phyloP scores from a whole-genome alignment of 352 stramenopile species.

The Pythium dissimile region DNA sequence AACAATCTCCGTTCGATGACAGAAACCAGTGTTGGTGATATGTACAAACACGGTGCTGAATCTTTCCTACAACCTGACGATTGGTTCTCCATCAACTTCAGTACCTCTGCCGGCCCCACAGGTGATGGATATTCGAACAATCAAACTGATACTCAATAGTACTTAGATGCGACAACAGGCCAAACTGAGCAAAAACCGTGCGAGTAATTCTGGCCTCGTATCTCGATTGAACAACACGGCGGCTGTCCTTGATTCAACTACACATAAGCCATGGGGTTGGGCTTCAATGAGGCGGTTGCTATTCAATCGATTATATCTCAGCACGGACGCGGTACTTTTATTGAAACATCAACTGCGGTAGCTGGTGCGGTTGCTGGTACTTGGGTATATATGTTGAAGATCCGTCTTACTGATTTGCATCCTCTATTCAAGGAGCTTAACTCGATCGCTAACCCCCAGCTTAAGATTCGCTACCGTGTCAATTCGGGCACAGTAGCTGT shows the following conservation, averaged over 20 bases:
- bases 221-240: background rate
- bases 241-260: background rate
- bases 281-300: background rate
- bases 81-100: conserved; percentile 19
- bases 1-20: conserved; percentile 23
- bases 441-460: conserved; percentile 19
- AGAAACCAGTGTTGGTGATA: conserved; percentile 13
- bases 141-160: background rate
- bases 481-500: conserved; percentile 15
- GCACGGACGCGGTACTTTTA: conserved; percentile 7
- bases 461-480: conserved; percentile 12
- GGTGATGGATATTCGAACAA: conserved; percentile 22
- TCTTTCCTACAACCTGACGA: conserved; percentile 20
- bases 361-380: conserved; percentile 8
- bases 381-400: conserved; percentile 23
- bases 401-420: conserved; percentile 19
- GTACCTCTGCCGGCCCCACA: background rate
- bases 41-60: conserved; percentile 19
- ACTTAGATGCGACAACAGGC: background rate
- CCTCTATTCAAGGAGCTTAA: conserved; percentile 25
- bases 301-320: background rate
- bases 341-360: conserved; percentile 4
- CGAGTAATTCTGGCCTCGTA: conserved; percentile 8
- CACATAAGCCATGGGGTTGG: conserved; percentile 5
- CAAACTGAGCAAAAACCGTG: background rate